phyloP scores from a whole-genome alignment of 352 stramenopile species.

The Pythium rhizo-oryzae region DNA sequence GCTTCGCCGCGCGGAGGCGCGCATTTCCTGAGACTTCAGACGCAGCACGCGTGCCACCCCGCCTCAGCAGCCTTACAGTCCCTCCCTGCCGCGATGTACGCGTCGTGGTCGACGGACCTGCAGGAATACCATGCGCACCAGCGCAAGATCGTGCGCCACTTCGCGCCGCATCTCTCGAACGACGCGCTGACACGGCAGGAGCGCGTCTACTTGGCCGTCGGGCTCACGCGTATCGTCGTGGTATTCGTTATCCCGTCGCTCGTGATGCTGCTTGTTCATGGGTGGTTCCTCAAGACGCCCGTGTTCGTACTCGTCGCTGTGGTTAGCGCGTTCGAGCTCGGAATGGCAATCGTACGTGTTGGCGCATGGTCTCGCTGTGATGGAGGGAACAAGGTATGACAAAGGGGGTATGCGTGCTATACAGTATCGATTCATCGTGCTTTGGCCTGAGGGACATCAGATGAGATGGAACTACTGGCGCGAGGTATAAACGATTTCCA shows the following conservation, averaged over 20 bases:
- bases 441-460: constrained; percentile 70
- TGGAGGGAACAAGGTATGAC: neutral
- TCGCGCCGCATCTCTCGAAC: constrained; percentile 69
- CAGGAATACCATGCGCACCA: constrained; percentile 54
- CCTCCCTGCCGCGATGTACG: constrained; percentile 29
- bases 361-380: neutral
- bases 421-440: constrained; percentile 69
- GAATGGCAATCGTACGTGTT: constrained; percentile 45
- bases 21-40: neutral
- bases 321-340: constrained; percentile 52
- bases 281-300: constrained; percentile 61
- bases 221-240: constrained; percentile 50
- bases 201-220: constrained; percentile 54
- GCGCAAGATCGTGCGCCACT: constrained; percentile 73
- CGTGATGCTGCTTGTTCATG: constrained; percentile 47
- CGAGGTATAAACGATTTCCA: constrained; percentile 38
- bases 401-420: neutral
- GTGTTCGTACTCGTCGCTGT: constrained; percentile 65
- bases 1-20: neutral
- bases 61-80: too few species aligned
- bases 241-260: constrained; percentile 58
- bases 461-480: constrained; percentile 78
- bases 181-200: constrained; percentile 53
- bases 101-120: constrained; percentile 33
- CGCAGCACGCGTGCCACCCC: neutral